Evolutionary conservation across 176 grass and related monocot genomes (phyloP), one percentile per base, ranked within the genome.

Genomic region (Phragmites australis): DNA sequence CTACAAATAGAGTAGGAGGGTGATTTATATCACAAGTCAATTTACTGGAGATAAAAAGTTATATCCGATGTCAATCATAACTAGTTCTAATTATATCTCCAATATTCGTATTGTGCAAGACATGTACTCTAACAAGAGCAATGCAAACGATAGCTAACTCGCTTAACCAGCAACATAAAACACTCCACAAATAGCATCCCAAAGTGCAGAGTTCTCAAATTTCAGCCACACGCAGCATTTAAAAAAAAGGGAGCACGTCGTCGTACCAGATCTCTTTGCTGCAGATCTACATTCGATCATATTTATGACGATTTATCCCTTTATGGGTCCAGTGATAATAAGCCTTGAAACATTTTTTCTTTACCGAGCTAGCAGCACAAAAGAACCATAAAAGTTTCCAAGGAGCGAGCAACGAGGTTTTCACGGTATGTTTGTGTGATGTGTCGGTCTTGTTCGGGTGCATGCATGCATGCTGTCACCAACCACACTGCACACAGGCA

Each of bases 381-480:
- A 27, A 25, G 21, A 41, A n/a, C 54, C 14, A 6, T n/a, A 19
- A 42, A 17, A 48, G 72, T 18, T 26, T 41, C 34, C 51, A 22
- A 41, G 12, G 29, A 13, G 41, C 12, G 1, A 48, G n/a, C 17
- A n/a, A 22, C 23, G 17, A 31, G 44, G 2, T 46, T 70, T 66
- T 75, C 32, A 66, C 60, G 1, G 49, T 25, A 22, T 13, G 11
- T 22, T 15, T 22, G 63, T 13, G 40, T 15, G 41, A 22, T 48
- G 74, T 23, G 48, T 56, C 46, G 1, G 37, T 13, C 43, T n/a
- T 18, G 22, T 43, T 34, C 40, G 3, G 48, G 16, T 32, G 74
- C 22, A 70, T 26, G 45, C 42, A 74, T 60, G 50, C 32, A 29
- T n/a, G 43, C 22, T 75, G n/a, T 42, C 80, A 69, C 68, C 72